These are phyloP conservation scores for Oldenlandia corymbosa DNA, from an alignment of 257 asterid species.

Conservation along the genomic window DNA sequence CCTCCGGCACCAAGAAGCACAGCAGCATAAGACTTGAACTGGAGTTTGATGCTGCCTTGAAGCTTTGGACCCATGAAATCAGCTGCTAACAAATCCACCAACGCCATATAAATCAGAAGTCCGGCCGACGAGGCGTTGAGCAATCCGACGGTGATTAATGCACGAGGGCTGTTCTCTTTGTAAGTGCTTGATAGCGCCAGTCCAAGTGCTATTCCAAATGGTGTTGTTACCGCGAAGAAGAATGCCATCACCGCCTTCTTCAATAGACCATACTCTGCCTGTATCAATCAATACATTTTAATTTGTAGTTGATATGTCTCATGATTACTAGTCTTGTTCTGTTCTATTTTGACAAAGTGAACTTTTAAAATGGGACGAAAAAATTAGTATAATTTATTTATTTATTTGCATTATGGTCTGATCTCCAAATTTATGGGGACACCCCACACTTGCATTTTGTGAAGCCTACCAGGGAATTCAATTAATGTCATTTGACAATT, in stretches of 20 bases:
- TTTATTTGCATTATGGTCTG: no score
- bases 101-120: constrained; percentile 37
- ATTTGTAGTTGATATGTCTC: no score
- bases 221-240: constrained; percentile 36
- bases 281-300: no score
- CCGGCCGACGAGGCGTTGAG: constrained; percentile 38
- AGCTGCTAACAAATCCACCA: constrained; percentile 38
- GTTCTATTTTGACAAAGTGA: no score
- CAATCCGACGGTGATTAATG: constrained; percentile 27
- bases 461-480: no score
- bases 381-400: no score
- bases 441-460: no score
- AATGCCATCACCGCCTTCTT: constrained; percentile 32
- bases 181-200: constrained; percentile 25
- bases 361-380: no score
- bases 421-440: no score
- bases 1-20: constrained; percentile 36
- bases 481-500: no score
- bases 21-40: constrained; percentile 21
- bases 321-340: no score
- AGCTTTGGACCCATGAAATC: constrained; percentile 38
- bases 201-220: constrained; percentile 41
- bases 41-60: constrained; percentile 29
- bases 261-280: constrained; percentile 27
- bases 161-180: constrained; percentile 30